Conservation (phyloP, 2,329 filamentous ascomycete genomes). For the Fusarium sp. region DNA sequence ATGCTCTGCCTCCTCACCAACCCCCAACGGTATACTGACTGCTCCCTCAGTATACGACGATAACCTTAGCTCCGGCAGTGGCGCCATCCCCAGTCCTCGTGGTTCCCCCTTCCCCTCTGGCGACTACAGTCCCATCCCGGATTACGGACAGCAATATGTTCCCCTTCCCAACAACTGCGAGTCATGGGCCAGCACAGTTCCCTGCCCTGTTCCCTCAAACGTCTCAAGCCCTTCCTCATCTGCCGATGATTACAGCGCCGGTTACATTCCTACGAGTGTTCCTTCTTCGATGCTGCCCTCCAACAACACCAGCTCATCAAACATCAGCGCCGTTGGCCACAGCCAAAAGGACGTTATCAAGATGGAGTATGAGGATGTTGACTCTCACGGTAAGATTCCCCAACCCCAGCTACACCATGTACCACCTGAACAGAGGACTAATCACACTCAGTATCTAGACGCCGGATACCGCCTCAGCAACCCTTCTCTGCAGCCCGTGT, state of each 20-base stretch:
- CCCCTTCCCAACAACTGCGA: constrained; percentile 58
- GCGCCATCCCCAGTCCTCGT: constrained; percentile 57
- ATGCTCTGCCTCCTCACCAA: not conserved
- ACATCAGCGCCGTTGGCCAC: constrained; percentile 49
- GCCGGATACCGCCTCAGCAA: constrained; percentile 51
- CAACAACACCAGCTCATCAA: constrained; percentile 46
- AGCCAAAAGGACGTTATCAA: constrained; percentile 55
- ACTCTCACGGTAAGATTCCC: constrained; percentile 47
- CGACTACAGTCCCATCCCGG: constrained; percentile 58
- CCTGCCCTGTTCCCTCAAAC: constrained; percentile 60
- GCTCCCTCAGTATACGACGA: constrained; percentile 55
- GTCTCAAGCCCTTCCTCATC: constrained; percentile 66
- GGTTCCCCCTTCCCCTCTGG: constrained; percentile 59
- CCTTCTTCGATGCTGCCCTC: constrained; percentile 58
- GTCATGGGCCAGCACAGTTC: constrained; percentile 59
- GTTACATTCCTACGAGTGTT: constrained; percentile 63
- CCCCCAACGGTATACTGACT: constrained; percentile 27
- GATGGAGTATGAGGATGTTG: constrained; percentile 56
- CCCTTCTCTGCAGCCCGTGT: constrained; percentile 38
- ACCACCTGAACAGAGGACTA: constrained; percentile 41
- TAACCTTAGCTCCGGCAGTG: constrained; percentile 53
- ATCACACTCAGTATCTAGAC: constrained; percentile 47
- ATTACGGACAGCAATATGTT: constrained; percentile 55
- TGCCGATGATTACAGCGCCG: constrained; percentile 59
- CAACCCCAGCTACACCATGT: not conserved